phyloP scores from a whole-genome alignment of 129 eudicot species.

The Glebionis coronaria region DNA sequence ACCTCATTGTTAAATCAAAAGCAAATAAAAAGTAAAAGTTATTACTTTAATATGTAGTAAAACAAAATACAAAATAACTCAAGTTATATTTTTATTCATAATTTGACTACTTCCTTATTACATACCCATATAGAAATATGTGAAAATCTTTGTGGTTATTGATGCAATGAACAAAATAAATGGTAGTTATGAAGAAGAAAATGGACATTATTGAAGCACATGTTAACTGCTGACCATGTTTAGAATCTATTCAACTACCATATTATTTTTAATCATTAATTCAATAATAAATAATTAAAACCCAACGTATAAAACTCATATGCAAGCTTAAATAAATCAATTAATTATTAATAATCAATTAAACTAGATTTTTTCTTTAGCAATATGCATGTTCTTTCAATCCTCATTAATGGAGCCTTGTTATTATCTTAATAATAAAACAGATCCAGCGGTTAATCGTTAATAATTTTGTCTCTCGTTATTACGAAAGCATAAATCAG shows the following conservation, averaged over 20 bases:
- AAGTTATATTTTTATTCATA: background rate
- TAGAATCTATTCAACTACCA: constrained; percentile 35
- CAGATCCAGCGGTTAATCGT: constrained; percentile 13
- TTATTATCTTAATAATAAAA: constrained; percentile 11
- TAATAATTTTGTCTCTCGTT: background rate
- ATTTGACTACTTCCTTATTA: background rate
- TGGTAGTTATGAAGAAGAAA: constrained; percentile 10
- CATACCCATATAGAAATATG: background rate
- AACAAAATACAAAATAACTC: too few species aligned
- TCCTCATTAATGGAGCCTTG: background rate
- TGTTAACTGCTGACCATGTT: constrained; percentile 38
- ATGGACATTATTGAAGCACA: constrained; percentile 32
- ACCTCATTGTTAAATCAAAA: too few species aligned
- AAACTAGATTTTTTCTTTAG: background rate
- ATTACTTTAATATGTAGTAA: too few species aligned
- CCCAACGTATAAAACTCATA: background rate
- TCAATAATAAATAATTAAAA: constrained; percentile 22
- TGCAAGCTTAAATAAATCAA: background rate
- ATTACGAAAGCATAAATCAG: too few species aligned
- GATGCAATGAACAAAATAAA: background rate
- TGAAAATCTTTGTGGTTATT: background rate
- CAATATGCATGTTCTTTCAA: constrained; percentile 32
- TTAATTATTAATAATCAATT: constrained; percentile 5
- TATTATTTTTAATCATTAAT: constrained; percentile 22
- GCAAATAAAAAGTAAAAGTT: too few species aligned